Conservation (phyloP, 202 grass and related monocot species). For the Schoenoplectus triqueter region DNA sequence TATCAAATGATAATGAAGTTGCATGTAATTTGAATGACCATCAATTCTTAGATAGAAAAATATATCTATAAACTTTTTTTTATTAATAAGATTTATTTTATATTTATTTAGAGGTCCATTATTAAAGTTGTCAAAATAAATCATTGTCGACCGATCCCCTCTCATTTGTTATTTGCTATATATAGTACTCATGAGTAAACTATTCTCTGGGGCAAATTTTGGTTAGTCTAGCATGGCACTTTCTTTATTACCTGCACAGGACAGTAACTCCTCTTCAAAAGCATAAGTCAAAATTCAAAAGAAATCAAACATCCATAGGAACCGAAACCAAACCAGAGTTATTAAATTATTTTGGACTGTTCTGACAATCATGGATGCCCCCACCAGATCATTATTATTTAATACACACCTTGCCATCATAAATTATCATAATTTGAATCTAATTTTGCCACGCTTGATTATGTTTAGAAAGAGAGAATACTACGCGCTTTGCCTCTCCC, state of each 20-base stretch:
- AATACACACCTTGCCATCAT: not conserved
- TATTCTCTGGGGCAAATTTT: not conserved
- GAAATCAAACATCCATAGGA: slow-evolving; percentile 37
- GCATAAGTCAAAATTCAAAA: slow-evolving; percentile 40
- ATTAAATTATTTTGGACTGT: slow-evolving; percentile 32
- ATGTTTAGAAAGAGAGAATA: not conserved
- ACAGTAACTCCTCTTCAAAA: slow-evolving; percentile 34
- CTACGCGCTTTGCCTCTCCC: not conserved
- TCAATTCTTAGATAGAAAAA: no score
- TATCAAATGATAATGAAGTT: no score
- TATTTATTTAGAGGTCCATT: no score
- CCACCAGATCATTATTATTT: slow-evolving; percentile 16
- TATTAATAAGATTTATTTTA: no score
- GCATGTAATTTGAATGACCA: no score
- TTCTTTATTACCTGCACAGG: slow-evolving; percentile 13
- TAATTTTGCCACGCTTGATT: slow-evolving; percentile 27
- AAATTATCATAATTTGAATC: slow-evolving; percentile 38
- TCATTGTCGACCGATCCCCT: no score
- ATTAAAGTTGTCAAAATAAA: no score
- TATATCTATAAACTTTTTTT: no score
- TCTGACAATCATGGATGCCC: slow-evolving; percentile 7
- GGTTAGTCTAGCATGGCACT: not conserved
- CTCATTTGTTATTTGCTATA: not conserved
- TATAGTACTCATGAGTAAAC: not conserved
- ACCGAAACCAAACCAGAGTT: slow-evolving; percentile 33